Conservation (phyloP, 129 eudicot genomes). For the Mikania micrantha region DNA sequence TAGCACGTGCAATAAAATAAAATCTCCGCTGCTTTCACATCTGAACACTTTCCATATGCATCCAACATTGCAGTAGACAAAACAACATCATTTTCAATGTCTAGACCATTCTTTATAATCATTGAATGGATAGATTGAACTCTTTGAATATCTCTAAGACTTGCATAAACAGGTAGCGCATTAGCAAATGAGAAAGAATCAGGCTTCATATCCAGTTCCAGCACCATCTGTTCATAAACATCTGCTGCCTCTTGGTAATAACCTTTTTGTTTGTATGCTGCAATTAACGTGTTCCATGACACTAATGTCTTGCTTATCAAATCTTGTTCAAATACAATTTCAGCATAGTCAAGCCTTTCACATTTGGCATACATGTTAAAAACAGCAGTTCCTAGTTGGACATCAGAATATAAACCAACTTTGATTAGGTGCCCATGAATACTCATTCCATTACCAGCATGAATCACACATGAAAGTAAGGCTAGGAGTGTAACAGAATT, state of each 20-base stretch:
- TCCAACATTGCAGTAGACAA: slow-evolving; percentile 35
- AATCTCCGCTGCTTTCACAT: slow-evolving; percentile 27
- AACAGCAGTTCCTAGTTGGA: slow-evolving; percentile 36
- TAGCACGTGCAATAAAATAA: slow-evolving; percentile 20
- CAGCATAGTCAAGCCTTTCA: slow-evolving; percentile 28
- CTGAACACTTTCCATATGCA: slow-evolving; percentile 47
- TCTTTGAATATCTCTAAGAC: slow-evolving; percentile 16
- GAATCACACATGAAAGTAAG: slow-evolving; percentile 20
- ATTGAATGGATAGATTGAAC: slow-evolving; percentile 26
- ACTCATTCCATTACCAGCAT: slow-evolving; percentile 31
- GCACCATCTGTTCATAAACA: slow-evolving; percentile 27
- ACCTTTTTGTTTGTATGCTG: slow-evolving; percentile 31
- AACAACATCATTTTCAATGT: slow-evolving; percentile 28
- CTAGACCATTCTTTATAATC: slow-evolving; percentile 27
- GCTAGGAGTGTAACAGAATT: slow-evolving; percentile 32
- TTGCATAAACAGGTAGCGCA: slow-evolving; percentile 36
- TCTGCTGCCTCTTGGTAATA: slow-evolving; percentile 26
- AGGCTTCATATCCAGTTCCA: slow-evolving; percentile 20
- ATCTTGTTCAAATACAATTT: slow-evolving; percentile 22
- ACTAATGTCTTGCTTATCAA: slow-evolving; percentile 29
- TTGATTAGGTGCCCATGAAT: slow-evolving; percentile 33
- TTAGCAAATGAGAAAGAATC: slow-evolving; percentile 41
- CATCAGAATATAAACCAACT: slow-evolving; percentile 25
- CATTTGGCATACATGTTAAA: slow-evolving; percentile 46
- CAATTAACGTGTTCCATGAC: slow-evolving; percentile 37